Conservation (phyloP, 73 alveolate genomes). For the Urostyla sp. region DNA sequence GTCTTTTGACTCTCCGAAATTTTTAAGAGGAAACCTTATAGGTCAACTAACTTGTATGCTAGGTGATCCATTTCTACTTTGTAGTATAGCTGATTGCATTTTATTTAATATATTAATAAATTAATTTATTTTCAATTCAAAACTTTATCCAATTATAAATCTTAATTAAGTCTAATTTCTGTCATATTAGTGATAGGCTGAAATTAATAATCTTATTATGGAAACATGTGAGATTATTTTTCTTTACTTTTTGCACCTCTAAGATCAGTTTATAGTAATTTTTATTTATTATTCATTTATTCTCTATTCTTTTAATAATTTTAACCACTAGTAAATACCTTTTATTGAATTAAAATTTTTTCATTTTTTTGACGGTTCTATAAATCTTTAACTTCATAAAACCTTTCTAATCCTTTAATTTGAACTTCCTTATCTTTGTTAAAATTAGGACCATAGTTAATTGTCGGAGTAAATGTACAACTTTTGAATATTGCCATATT, state of each 20-base stretch:
- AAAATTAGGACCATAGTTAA: too few relatives aligned
- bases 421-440: too few relatives aligned
- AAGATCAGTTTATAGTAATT: background rate
- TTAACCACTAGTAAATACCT: too few relatives aligned
- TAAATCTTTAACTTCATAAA: too few relatives aligned
- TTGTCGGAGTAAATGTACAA: too few relatives aligned
- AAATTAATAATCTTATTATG: background rate
- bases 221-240: background rate
- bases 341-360: too few relatives aligned
- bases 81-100: background rate
- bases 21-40: background rate
- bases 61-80: too few relatives aligned
- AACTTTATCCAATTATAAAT: background rate
- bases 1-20: constrained; percentile 49
- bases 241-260: background rate
- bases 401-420: too few relatives aligned
- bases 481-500: too few relatives aligned
- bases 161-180: background rate
- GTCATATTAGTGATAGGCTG: background rate
- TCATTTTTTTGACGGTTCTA: too few relatives aligned
- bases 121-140: background rate
- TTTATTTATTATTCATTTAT: background rate
- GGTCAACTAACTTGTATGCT: too few relatives aligned
- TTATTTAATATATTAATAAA: too few relatives aligned
- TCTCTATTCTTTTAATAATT: background rate